phyloP scores from a whole-genome alignment of 2,329 filamentous ascomycete species.

The Ceratocystis albifundus region DNA sequence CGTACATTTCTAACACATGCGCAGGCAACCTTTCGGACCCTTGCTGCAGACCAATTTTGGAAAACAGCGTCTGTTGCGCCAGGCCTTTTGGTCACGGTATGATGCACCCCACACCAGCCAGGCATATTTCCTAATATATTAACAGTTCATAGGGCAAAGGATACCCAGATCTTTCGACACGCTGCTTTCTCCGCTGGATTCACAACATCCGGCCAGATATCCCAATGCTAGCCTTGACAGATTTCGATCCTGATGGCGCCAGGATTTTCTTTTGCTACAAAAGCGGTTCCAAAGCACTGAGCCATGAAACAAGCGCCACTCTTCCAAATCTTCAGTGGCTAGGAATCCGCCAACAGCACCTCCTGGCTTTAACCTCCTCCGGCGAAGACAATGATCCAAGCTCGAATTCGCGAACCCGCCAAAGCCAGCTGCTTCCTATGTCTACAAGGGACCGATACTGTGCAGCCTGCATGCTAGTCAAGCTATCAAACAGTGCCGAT shows the following conservation, averaged over 20 bases:
- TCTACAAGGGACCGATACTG: conserved; percentile 46
- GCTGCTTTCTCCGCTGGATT: conserved; percentile 50
- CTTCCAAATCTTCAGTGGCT: conserved; percentile 51
- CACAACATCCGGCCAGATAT: conserved; percentile 38
- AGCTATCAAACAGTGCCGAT: conserved; percentile 28
- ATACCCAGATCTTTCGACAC: conserved; percentile 63
- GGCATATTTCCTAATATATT: not conserved
- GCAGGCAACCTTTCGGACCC: conserved; percentile 62
- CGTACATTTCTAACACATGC: conserved; percentile 23
- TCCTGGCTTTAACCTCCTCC: conserved; percentile 25
- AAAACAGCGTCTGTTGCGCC: conserved; percentile 36
- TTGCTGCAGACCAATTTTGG: conserved; percentile 49
- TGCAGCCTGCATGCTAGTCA: conserved; percentile 43
- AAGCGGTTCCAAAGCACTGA: conserved; percentile 50
- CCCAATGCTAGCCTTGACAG: conserved; percentile 53
- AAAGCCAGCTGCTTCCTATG: conserved; percentile 32
- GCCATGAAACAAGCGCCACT: conserved; percentile 45
- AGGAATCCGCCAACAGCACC: conserved; percentile 42
- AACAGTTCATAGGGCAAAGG: conserved; percentile 54
- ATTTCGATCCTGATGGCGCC: conserved; percentile 67
- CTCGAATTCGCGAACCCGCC: conserved; percentile 8
- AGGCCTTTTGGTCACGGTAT: conserved; percentile 59
- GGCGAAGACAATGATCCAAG: not conserved
- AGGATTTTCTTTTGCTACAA: conserved; percentile 65
- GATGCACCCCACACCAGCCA: conserved; percentile 18